Evolutionary conservation across 192 early-diverging fungal species (phyloP), one percentile per base, ranked within the genome.

Genomic region (Allomyces javanicus): DNA sequence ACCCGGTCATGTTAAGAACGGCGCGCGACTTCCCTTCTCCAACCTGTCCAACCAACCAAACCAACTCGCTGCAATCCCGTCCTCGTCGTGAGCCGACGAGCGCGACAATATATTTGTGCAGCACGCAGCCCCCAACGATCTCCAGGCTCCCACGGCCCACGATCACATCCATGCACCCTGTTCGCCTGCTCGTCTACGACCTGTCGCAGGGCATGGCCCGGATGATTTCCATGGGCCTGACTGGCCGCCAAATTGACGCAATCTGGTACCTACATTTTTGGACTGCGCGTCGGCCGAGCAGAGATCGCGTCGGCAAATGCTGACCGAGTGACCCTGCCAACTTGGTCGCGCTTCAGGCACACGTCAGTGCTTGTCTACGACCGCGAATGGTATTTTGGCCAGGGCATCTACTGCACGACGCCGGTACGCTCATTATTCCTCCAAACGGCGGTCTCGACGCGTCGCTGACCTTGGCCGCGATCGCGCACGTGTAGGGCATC

Each of bases 321-420:
- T 40, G 4, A 40, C 4, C 7, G 33, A 7, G 33, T 40, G 33
- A 40, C 7, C 7, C 0, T 40, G 33, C n/a, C n/a, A 40, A 1
- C 9, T 9, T 40, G 3, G 3, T 3, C 9, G 3, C 33, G 7
- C 33, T 40, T 40, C 33, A 40, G 33, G 74, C 89, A 90, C 71
- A 90, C 90, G 1, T 78, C 83, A 0, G 85, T 92, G 14, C 83
- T 89, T 14, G 81, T 85, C 65, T 89, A 80, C 70, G 89, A 86
- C 24, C 74, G 69, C 26, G 92, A 94, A 64, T 85, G 81, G 62
- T 89, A 73, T 72, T 94, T 84, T 71, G 92, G 90, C 6, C 81
- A 84, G 67, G 92, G 92, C 25, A 86, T 94, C 64, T 69, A 76
- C 65, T 69, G 45, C 21, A 65, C 74, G 3, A 67, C 33, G 10